These are phyloP conservation scores for Patellaria atrata DNA, from an alignment of 495 filamentous ascomycete genomes.

Conservation along the genomic window DNA sequence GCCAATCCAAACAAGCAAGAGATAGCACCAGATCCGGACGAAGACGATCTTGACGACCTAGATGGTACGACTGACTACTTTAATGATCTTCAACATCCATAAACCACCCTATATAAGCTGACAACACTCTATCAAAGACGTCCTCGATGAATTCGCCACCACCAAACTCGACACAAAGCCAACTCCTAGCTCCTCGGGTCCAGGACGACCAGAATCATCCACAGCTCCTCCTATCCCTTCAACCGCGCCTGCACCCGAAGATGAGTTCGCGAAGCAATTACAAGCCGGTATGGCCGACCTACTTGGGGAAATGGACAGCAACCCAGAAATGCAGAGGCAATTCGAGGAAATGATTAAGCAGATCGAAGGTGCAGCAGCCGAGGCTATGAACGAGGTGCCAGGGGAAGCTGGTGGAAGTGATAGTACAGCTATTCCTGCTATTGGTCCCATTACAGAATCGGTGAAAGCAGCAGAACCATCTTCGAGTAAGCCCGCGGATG, in stretches of 20 bases:
- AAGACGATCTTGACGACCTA: slow-evolving; percentile 81
- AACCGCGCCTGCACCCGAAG: slow-evolving; percentile 24
- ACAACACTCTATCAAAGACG: slow-evolving; percentile 42
- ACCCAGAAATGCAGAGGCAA: slow-evolving; percentile 70
- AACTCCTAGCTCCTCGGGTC: slow-evolving; percentile 23
- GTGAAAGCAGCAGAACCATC: slow-evolving; percentile 21
- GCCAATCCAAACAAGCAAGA: slow-evolving; percentile 21
- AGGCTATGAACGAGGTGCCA: neutral
- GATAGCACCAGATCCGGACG: slow-evolving; percentile 58
- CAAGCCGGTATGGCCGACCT: slow-evolving; percentile 78
- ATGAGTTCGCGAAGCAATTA: slow-evolving; percentile 70
- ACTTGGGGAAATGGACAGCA: slow-evolving; percentile 49
- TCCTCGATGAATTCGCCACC: slow-evolving; percentile 76
- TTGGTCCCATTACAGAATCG: slow-evolving; percentile 11
- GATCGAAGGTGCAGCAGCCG: slow-evolving; percentile 37
- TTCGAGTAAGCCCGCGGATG: slow-evolving; percentile 20
- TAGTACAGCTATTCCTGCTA: slow-evolving; percentile 9
- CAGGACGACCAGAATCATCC: slow-evolving; percentile 25
- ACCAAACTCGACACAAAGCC: slow-evolving; percentile 35
- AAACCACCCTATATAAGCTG: neutral
- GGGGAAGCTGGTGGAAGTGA: slow-evolving; percentile 14
- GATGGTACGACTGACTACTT: slow-evolving; percentile 67
- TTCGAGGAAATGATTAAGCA: slow-evolving; percentile 77
- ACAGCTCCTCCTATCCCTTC: slow-evolving; percentile 5
- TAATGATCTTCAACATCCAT: neutral